phyloP scores from a whole-genome alignment of 2,329 filamentous ascomycete genomes.

The Phaeosphaeria sp. region DNA sequence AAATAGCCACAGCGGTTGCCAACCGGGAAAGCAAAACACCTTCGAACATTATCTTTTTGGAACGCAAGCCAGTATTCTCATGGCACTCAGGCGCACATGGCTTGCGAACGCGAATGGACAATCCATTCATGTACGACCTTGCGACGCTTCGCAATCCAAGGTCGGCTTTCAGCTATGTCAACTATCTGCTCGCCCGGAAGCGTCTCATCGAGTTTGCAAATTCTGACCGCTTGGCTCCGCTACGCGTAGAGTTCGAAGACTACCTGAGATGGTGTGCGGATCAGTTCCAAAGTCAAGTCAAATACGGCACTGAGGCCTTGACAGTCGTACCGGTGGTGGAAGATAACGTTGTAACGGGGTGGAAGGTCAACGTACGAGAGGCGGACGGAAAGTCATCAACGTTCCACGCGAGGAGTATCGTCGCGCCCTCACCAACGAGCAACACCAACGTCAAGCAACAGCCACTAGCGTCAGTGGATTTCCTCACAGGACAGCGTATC shows the following conservation, averaged over 20 bases:
- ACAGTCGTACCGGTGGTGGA: slow-evolving; percentile 33
- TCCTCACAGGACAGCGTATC: slow-evolving; percentile 42
- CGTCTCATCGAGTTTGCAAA: slow-evolving; percentile 46
- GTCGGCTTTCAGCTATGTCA: slow-evolving; percentile 43
- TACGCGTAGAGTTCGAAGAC: slow-evolving; percentile 48
- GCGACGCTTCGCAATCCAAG: slow-evolving; percentile 45
- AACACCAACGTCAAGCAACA: slow-evolving; percentile 19
- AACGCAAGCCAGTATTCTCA: slow-evolving; percentile 41
- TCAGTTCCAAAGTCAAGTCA: slow-evolving; percentile 40
- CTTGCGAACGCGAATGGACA: slow-evolving; percentile 43
- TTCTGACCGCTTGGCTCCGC: slow-evolving; percentile 45
- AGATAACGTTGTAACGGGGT: slow-evolving; percentile 25
- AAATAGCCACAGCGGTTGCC: slow-evolving; percentile 45
- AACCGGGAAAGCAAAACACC: slow-evolving; percentile 38
- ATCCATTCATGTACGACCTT: slow-evolving; percentile 44
- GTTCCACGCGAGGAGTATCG: slow-evolving; percentile 35
- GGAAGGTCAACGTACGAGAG: slow-evolving; percentile 39
- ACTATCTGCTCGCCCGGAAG: slow-evolving; percentile 40
- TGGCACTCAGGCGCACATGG: slow-evolving; percentile 38
- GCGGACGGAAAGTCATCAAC: slow-evolving; percentile 27
- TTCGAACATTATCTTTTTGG: slow-evolving; percentile 38
- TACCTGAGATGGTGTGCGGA: slow-evolving; percentile 47
- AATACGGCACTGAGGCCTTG: slow-evolving; percentile 40
- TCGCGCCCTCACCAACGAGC: slow-evolving; percentile 32
- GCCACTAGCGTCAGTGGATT: slow-evolving; percentile 33